phyloP scores from a whole-genome alignment of 2,329 filamentous ascomycete species.

The Calcarisporium arbuscula region DNA sequence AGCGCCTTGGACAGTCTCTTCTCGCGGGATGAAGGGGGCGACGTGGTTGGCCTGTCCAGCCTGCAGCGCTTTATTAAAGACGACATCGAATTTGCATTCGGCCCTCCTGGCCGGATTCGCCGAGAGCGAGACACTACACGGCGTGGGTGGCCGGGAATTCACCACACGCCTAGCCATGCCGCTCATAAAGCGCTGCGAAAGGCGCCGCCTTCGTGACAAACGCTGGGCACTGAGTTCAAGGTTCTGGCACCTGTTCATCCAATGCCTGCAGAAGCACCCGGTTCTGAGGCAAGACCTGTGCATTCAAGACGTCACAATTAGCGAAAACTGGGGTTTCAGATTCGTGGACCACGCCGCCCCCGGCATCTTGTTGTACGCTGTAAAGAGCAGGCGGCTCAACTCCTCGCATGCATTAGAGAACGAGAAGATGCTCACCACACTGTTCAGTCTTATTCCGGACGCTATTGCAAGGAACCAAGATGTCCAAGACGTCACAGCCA shows the following conservation, averaged over 20 bases:
- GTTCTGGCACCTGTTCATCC: background rate
- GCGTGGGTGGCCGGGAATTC: background rate
- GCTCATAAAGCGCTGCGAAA: slow-evolving; percentile 3
- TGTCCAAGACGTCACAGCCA: background rate
- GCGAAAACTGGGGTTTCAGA: too few species aligned
- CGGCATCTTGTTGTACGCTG: background rate
- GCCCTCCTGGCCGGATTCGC: background rate
- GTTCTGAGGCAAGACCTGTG: background rate
- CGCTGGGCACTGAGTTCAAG: background rate
- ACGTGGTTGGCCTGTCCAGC: too few species aligned
- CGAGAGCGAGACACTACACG: slow-evolving; percentile 1
- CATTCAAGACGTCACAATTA: too few species aligned
- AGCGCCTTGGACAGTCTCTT: too few species aligned
- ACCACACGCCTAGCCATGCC: slow-evolving; percentile 1
- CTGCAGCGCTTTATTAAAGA: background rate
- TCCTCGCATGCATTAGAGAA: background rate
- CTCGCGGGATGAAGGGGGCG: too few species aligned
- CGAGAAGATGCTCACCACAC: background rate
- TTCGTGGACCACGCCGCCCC: too few species aligned
- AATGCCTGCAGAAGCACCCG: background rate
- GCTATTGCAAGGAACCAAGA: background rate
- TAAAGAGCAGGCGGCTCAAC: background rate
- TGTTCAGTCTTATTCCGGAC: background rate
- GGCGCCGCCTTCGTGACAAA: background rate
- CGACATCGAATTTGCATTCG: slow-evolving; percentile 1